phyloP scores from a whole-genome alignment of 2,329 filamentous ascomycete species.

The Calonectria naviculata region DNA sequence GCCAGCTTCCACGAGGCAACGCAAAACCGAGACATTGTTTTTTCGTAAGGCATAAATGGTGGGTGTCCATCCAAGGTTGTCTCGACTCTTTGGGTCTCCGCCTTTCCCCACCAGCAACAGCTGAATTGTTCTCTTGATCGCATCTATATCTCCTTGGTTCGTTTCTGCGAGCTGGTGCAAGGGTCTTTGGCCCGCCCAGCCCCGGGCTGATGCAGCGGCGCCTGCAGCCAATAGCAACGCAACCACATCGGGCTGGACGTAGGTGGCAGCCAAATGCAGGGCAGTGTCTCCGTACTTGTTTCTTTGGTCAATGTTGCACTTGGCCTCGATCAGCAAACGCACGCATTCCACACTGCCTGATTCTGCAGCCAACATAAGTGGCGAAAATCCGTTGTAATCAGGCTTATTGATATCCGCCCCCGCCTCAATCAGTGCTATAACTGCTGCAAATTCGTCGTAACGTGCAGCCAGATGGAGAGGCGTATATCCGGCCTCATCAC shows the following conservation, averaged over 20 bases:
- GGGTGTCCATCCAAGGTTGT: not conserved
- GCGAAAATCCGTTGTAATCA: not conserved
- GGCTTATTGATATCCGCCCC: not conserved
- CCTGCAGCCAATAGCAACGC: not conserved
- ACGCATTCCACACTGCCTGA: not conserved
- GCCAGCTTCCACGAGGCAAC: not conserved
- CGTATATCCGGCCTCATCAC: not conserved
- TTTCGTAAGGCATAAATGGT: rapidly evolving
- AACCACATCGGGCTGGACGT: not conserved
- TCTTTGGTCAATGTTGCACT: not conserved
- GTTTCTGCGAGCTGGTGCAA: not conserved
- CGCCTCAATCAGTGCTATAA: not conserved
- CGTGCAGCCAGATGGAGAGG: not conserved
- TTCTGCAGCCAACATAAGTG: not conserved
- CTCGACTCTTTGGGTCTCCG: not conserved
- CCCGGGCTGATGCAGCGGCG: not conserved
- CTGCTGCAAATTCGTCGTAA: rapidly evolving
- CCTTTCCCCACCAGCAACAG: not conserved
- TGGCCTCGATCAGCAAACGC: not conserved
- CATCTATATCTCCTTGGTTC: too few relatives aligned
- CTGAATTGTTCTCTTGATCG: not conserved
- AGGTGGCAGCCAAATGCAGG: not conserved
- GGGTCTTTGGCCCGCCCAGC: not conserved
- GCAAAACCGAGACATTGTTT: not conserved
- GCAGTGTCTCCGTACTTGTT: not conserved